A percentile compares a stretch with the other conserved stretches of the same genome.
phyloP scores from a whole-genome alignment of 768 basidiomycete species.

The Rhizopogon vulgaris region DNA sequence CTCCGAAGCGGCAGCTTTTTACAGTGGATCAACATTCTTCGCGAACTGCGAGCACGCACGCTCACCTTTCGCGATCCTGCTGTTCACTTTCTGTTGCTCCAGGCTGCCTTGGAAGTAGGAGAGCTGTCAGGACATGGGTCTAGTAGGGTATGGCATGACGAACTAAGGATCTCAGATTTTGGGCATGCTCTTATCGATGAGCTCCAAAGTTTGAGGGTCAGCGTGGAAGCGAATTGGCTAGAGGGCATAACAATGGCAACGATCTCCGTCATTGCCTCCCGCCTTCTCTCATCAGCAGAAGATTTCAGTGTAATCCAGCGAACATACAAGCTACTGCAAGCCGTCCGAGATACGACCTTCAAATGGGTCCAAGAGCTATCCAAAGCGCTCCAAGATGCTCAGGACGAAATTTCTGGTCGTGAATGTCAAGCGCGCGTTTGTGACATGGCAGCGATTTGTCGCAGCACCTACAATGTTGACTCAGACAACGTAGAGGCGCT shows the following conservation, averaged over 20 bases:
- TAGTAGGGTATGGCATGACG: constrained; percentile 30
- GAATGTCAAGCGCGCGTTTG: constrained; percentile 15
- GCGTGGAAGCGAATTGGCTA: constrained; percentile 32
- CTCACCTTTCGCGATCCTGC: constrained; percentile 30
- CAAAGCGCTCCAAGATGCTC: constrained; percentile 8
- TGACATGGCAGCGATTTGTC: constrained; percentile 30
- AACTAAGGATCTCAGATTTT: constrained; percentile 26
- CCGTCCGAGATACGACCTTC: constrained; percentile 22
- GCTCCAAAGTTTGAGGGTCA: constrained; percentile 22
- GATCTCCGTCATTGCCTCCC: constrained; percentile 23
- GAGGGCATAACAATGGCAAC: constrained; percentile 22
- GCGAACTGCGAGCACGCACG: constrained; percentile 28
- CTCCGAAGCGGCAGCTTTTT: constrained; percentile 34
- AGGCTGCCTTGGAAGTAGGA: constrained; percentile 36
- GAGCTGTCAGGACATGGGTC: constrained; percentile 8
- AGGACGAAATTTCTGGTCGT: not conserved
- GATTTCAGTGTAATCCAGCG: constrained; percentile 7
- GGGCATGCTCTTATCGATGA: constrained; percentile 26
- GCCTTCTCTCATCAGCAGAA: constrained; percentile 24
- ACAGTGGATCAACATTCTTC: constrained; percentile 42
- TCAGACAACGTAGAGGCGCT: constrained; percentile 2
- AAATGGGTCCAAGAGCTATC: constrained; percentile 28
- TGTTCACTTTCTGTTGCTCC: constrained; percentile 33
- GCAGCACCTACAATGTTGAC: constrained; percentile 31
- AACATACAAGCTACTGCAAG: constrained; percentile 18